phyloP scores from a whole-genome alignment of 176 grass and related monocot species.

The Coix lacrymajobi region DNA sequence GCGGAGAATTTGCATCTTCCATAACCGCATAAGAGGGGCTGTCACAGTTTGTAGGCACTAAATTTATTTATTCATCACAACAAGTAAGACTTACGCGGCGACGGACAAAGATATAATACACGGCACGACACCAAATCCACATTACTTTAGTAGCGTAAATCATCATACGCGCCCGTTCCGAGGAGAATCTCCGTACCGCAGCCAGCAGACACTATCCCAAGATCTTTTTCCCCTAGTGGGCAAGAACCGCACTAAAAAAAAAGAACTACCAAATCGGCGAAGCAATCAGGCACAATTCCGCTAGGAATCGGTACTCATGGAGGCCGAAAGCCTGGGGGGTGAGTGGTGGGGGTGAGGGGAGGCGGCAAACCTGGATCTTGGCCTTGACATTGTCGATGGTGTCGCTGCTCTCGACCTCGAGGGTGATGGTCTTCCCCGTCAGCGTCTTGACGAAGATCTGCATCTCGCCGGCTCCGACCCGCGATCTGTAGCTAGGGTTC shows the following conservation, averaged over 20 bases:
- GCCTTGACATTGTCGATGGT: conserved; percentile 84
- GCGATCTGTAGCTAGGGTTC: conserved; percentile 26
- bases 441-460: conserved; percentile 71
- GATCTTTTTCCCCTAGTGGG: not conserved
- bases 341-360: not conserved
- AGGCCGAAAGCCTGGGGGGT: not conserved
- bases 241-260: not conserved
- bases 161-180: not conserved
- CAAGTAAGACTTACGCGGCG: not conserved
- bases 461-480: conserved; percentile 4
- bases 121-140: not conserved
- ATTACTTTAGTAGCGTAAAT: not conserved
- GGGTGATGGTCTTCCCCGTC: conserved; percentile 80
- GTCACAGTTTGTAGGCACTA: not conserved
- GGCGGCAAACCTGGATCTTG: conserved; percentile 65
- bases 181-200: not conserved
- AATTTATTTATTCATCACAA: not conserved
- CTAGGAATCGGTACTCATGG: not conserved
- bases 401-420: conserved; percentile 85
- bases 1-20: not conserved
- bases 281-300: not conserved
- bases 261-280: not conserved
- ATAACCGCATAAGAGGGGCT: not conserved
- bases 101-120: not conserved
- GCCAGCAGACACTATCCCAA: not conserved